A percentile compares a stretch with the other conserved stretches of the same genome.
These are phyloP conservation scores for Crithidia bombi DNA, from an alignment of 208 protist genomes.

Conservation along the genomic window DNA sequence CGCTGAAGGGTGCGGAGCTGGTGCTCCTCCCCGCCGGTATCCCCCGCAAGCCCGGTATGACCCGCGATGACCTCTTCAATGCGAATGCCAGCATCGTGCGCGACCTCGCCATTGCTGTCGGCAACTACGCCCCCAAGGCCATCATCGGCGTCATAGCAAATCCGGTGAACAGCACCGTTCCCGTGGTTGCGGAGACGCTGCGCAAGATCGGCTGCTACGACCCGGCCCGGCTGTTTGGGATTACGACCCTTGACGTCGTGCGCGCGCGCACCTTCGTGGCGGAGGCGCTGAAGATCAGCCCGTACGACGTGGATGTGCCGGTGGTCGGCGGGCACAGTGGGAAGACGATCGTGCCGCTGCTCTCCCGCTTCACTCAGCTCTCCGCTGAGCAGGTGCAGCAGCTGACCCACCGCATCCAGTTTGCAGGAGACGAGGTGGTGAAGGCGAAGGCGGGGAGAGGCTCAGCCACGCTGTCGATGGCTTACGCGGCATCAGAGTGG, in stretches of 20 bases:
- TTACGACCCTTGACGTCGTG: conserved; percentile 93
- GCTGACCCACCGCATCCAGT: conserved; percentile 86
- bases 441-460: conserved; percentile 87
- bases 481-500: conserved; percentile 75
- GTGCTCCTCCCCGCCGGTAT: conserved; percentile 95
- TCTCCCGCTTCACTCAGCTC: conserved; percentile 73
- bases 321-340: conserved; percentile 96
- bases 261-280: conserved; percentile 81
- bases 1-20: conserved; percentile 80
- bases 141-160: conserved; percentile 93
- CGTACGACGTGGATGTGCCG: conserved; percentile 73
- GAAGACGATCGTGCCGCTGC: conserved; percentile 93
- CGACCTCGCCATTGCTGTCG: conserved; percentile 82
- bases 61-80: conserved; percentile 96
- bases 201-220: conserved; percentile 89
- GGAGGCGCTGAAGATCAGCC: conserved; percentile 53
- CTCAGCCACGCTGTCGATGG: conserved; percentile 78
- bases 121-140: conserved; percentile 88
- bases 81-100: conserved; percentile 93
- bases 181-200: conserved; percentile 92
- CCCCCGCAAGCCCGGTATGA: conserved; percentile 97
- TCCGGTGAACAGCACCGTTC: conserved; percentile 96
- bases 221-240: conserved; percentile 85
- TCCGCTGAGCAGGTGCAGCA: conserved; percentile 71
- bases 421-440: conserved; percentile 88